Evolutionary conservation across 192 early-diverging fungal genomes (phyloP), one percentile per base, ranked within the genome.

Genomic region (Jimgerdemannia flammicorona): DNA sequence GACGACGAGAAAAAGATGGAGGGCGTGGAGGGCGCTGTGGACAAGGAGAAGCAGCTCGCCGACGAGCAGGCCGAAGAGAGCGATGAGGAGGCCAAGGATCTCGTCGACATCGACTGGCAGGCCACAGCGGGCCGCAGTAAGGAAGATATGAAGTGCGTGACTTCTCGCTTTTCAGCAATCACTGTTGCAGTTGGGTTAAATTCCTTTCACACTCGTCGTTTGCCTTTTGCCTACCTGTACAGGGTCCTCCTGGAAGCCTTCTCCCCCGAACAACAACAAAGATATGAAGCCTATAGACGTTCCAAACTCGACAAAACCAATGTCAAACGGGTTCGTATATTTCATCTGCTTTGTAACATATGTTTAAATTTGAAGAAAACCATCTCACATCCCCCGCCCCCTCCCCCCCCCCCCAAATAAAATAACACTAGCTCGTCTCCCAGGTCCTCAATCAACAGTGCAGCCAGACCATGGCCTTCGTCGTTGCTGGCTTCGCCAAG

Each of bases 401-500:
- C 40, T 20, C 66, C 63, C 39, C 75, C 66, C 63, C 39, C 75
- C 40, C 72, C 3, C 29, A 1, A 7, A 64, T 17, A 29, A 29
- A 29, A 29, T 29, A 29, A 29, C 64, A 3, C 3, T 74, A 90
- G 84, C 76, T 93, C 7, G 89, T 90, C 2, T 85, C 85, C 69
- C 84, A 86, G 44, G 83, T 93, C 17, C 77, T 93, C n/a, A 91
- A 92, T 75, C 91, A 93, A 78, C 90, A 90, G 75, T 84, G 89
- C 43, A 90, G 88, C 10, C 84, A 84, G 42, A 94, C 90, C 7
- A 85, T 91, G 83, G 89, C 90, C 0, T 91, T 96, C 83, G 92
- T 96, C 4, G 88, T 96, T 1, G 93, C 93, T 64, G 95, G 96
- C n/a, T 95, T 94, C 69, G 85, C 90, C 19, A 97, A 97, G 73